These are phyloP conservation scores for Apiospora rasikravindrae DNA, from an alignment of 2,329 filamentous ascomycete genomes.

Conservation along the genomic window DNA sequence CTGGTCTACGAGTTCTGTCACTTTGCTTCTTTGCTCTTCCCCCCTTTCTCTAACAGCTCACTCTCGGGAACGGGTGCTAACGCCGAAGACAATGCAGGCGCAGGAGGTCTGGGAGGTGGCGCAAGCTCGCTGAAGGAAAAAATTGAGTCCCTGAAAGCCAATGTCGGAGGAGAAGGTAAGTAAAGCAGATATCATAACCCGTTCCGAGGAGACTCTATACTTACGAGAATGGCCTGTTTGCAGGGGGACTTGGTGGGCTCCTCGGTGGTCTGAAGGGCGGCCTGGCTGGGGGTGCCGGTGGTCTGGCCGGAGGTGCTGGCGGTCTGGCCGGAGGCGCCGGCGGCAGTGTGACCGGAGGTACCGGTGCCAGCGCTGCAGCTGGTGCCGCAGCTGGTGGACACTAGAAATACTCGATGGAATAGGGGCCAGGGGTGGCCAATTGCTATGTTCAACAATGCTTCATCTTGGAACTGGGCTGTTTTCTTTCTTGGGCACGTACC, in stretches of 20 bases:
- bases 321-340: background rate
- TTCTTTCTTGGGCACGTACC: background rate
- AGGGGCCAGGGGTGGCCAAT: background rate
- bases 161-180: conserved; percentile 9
- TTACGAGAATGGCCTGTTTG: background rate
- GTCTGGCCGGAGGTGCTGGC: background rate
- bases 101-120: too few relatives aligned
- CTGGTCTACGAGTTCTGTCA: background rate
- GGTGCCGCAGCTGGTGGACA: background rate
- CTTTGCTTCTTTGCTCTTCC: background rate
- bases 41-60: background rate
- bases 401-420: background rate
- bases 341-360: background rate
- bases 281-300: background rate
- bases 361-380: background rate
- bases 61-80: background rate
- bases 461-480: background rate
- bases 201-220: background rate
- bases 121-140: too few relatives aligned
- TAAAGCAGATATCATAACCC: background rate
- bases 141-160: background rate
- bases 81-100: background rate
- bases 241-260: conserved; percentile 20
- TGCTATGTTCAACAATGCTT: background rate
- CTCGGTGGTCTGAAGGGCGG: conserved; percentile 22